Percentiles rank a stretch among this genome's conserved stretches.
Evolutionary conservation across 2,329 filamentous ascomycete genomes (phyloP).

Genomic region (Albophoma yamanashiensis): DNA sequence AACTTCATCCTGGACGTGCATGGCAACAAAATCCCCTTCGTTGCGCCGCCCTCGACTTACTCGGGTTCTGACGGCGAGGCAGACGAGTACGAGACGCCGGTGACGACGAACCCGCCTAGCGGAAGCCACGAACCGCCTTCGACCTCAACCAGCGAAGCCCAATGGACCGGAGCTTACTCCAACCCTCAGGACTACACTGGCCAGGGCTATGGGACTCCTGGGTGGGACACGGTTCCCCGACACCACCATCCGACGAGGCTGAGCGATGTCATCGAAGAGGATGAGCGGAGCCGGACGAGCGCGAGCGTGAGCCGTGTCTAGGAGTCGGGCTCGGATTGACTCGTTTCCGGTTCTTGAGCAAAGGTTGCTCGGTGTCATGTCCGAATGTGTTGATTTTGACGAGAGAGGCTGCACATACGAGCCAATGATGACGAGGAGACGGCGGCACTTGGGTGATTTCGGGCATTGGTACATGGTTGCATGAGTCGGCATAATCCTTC

Average conservation of each 20-base stretch:
- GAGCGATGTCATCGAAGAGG: constrained; percentile 80
- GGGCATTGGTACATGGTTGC: not conserved
- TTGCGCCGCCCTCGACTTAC: constrained; percentile 31
- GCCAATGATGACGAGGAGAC: no score
- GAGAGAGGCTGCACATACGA: no score
- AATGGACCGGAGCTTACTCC: constrained; percentile 32
- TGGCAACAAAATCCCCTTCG: constrained; percentile 47
- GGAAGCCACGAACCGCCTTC: constrained; percentile 20
- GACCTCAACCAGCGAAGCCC: constrained; percentile 16
- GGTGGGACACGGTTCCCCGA: constrained; percentile 66
- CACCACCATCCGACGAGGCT: constrained; percentile 83
- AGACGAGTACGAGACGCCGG: constrained; percentile 49
- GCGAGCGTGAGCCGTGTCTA: constrained; percentile 48
- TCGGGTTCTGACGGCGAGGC: constrained; percentile 38
- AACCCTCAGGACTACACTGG: constrained; percentile 52
- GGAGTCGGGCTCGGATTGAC: constrained; percentile 9
- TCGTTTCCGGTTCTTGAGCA: not conserved
- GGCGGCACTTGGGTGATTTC: not conserved
- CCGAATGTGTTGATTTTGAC: not conserved
- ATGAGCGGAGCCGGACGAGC: constrained; percentile 68
- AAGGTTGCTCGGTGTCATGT: no score
- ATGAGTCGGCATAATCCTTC: not conserved
- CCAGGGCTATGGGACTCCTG: constrained; percentile 53
- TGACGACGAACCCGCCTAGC: constrained; percentile 29
- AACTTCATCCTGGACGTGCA: constrained; percentile 50